A percentile compares a stretch with the other conserved stretches of the same genome.
Evolutionary conservation across 2,329 filamentous ascomycete species (phyloP).

Genomic region (Pestalotiopsis sp.): DNA sequence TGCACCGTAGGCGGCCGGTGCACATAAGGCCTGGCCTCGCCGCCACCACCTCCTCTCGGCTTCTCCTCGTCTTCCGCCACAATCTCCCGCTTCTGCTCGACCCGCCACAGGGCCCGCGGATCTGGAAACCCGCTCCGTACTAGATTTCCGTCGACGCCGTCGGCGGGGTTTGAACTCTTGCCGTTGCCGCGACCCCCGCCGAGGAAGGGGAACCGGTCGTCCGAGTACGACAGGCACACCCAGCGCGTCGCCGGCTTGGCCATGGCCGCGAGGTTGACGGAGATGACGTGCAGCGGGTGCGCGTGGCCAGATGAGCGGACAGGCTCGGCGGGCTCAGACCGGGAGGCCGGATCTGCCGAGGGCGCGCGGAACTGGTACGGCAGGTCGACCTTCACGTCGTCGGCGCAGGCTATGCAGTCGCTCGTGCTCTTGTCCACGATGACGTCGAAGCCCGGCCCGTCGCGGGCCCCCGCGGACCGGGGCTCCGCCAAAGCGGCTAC

Average conservation of each 20-base stretch:
- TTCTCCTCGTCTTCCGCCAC: neutral
- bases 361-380: neutral
- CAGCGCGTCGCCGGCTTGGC: constrained; percentile 5
- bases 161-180: neutral
- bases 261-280: constrained; percentile 8
- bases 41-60: neutral
- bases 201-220: constrained; percentile 6
- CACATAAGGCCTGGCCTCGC: neutral
- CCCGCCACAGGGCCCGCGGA: constrained; percentile 6
- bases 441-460: neutral
- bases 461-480: neutral
- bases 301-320: neutral
- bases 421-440: constrained; percentile 12
- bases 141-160: neutral
- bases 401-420: constrained; percentile 7
- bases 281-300: constrained; percentile 1
- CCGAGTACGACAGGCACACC: constrained; percentile 8
- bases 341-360: neutral
- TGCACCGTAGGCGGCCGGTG: constrained; percentile 7
- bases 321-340: too few species aligned
- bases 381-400: neutral
- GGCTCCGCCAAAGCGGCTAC: neutral
- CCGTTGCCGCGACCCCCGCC: too few species aligned
- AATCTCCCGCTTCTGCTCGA: constrained; percentile 5
- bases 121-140: neutral